These are phyloP conservation scores for Agapanthus africanus DNA, from an alignment of 106 monocot genomes.

Conservation along the genomic window DNA sequence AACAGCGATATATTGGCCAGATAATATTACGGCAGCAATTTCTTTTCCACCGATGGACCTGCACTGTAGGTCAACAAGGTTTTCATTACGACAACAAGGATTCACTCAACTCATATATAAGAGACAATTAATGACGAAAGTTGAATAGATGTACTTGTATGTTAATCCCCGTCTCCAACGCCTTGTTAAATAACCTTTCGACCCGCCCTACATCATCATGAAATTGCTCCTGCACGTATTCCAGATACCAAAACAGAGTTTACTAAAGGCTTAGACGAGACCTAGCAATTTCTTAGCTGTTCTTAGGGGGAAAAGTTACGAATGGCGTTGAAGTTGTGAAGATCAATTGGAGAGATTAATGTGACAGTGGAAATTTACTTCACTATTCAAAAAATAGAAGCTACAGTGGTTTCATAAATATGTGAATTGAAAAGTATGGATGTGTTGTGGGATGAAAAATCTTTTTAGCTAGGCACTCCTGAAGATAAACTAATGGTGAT, in stretches of 20 bases:
- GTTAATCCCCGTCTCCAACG: slow-evolving; percentile 49
- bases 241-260: neutral
- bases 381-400: too few relatives aligned
- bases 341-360: too few relatives aligned
- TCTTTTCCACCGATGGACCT: slow-evolving; percentile 53
- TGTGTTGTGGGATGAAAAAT: too few relatives aligned
- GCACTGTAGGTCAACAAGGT: slow-evolving; percentile 34
- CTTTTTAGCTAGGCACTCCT: too few relatives aligned
- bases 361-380: too few relatives aligned
- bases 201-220: slow-evolving; percentile 51
- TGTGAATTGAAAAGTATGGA: too few relatives aligned
- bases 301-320: too few relatives aligned
- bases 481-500: too few relatives aligned
- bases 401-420: too few relatives aligned
- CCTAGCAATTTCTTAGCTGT: too few relatives aligned
- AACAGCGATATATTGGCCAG: slow-evolving; percentile 56
- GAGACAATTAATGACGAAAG: neutral
- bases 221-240: slow-evolving; percentile 51
- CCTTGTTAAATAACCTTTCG: slow-evolving; percentile 44
- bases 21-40: slow-evolving; percentile 39
- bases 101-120: neutral
- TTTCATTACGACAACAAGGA: slow-evolving; percentile 12
- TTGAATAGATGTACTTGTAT: slow-evolving; percentile 34
- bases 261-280: too few relatives aligned
- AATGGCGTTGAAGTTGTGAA: too few relatives aligned